phyloP scores from a whole-genome alignment of 768 basidiomycete species.

The Pleurotus djamor region DNA sequence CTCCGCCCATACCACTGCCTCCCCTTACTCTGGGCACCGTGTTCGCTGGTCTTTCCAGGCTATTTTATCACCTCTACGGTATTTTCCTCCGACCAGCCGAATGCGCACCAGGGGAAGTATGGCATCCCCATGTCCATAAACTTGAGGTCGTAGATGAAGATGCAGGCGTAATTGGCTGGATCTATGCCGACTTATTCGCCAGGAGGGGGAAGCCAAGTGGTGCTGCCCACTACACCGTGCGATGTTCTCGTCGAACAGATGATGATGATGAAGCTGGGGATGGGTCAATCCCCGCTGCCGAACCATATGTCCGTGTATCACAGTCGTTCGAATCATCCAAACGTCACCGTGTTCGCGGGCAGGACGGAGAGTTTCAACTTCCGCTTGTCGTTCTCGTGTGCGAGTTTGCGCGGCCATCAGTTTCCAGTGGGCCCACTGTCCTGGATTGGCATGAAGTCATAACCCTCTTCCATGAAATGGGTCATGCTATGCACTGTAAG shows the following conservation, averaged over 20 bases:
- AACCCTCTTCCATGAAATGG: constrained; percentile 98
- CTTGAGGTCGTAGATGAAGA: constrained; percentile 91
- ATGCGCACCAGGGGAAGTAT: constrained; percentile 75
- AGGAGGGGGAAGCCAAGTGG: constrained; percentile 84
- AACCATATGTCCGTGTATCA: constrained; percentile 44
- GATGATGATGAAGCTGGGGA: constrained; percentile 84
- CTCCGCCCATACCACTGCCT: constrained; percentile 71
- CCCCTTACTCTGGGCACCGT: constrained; percentile 86
- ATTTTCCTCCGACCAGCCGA: constrained; percentile 74
- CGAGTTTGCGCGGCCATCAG: constrained; percentile 71
- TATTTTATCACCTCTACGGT: constrained; percentile 88
- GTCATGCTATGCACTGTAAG: constrained; percentile 99
- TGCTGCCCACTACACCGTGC: constrained; percentile 97
- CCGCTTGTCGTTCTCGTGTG: constrained; percentile 91
- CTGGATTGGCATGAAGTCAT: constrained; percentile 92
- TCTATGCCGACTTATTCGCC: constrained; percentile 91
- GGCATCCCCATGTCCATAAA: constrained; percentile 88
- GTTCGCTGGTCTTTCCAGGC: constrained; percentile 86
- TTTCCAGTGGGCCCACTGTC: constrained; percentile 62
- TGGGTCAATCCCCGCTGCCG: constrained; percentile 32
- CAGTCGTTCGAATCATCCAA: constrained; percentile 64
- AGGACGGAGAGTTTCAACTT: constrained; percentile 76
- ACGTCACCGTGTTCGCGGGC: constrained; percentile 54
- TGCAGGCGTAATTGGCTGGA: constrained; percentile 86
- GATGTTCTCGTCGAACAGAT: constrained; percentile 90